phyloP scores from a whole-genome alignment of 2,329 filamentous ascomycete species.

The Boeremia lycopersici region DNA sequence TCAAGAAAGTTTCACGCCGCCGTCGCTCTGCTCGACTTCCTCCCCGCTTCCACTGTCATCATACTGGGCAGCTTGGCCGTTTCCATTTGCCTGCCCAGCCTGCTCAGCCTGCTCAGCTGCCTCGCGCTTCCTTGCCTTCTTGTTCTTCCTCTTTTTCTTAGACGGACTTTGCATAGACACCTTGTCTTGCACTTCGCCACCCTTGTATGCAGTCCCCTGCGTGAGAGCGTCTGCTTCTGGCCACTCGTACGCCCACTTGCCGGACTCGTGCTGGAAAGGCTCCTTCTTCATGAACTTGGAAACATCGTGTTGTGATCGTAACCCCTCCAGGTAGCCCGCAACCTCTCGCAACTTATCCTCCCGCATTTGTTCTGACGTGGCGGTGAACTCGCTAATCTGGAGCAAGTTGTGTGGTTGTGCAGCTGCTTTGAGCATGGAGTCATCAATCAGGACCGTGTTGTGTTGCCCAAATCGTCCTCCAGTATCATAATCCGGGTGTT shows the following conservation, averaged over 20 bases:
- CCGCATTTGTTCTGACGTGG: slow-evolving; percentile 49
- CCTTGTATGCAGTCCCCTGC: neutral
- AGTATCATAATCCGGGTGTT: slow-evolving; percentile 49
- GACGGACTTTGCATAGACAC: slow-evolving; percentile 5
- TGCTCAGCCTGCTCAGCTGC: neutral
- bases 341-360: slow-evolving; percentile 57
- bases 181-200: slow-evolving; percentile 7
- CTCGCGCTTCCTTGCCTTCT: slow-evolving; percentile 11
- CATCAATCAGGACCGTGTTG: slow-evolving; percentile 91
- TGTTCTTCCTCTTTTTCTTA: slow-evolving; percentile 11
- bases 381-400: slow-evolving; percentile 77
- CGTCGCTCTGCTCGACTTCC: neutral
- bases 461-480: slow-evolving; percentile 70
- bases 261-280: slow-evolving; percentile 35
- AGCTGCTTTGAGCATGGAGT: slow-evolving; percentile 78
- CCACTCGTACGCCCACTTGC: slow-evolving; percentile 39
- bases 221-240: slow-evolving; percentile 8
- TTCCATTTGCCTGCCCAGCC: neutral
- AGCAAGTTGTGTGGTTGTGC: slow-evolving; percentile 85
- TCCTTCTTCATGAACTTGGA: slow-evolving; percentile 63
- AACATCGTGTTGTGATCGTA: slow-evolving; percentile 62
- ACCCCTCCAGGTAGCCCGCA: slow-evolving; percentile 58
- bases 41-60: slow-evolving; percentile 1
- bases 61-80: neutral
- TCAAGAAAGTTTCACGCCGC: slow-evolving; percentile 3